A percentile compares a stretch with the other conserved stretches of the same genome.
phyloP scores from a whole-genome alignment of 208 protist species.

The Trypanosoma grayi region DNA sequence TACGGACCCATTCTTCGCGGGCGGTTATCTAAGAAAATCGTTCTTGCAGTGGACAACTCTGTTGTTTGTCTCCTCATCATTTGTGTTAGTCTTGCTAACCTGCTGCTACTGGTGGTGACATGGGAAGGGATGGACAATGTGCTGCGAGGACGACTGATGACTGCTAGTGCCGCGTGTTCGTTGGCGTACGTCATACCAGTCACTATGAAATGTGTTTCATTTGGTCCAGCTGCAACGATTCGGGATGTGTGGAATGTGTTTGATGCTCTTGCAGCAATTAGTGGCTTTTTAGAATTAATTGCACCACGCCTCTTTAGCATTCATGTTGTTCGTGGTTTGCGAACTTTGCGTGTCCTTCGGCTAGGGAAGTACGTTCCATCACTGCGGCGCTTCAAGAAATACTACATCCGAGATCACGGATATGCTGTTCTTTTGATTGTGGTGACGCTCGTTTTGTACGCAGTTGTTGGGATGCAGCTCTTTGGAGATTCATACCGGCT shows the following conservation, averaged over 20 bases:
- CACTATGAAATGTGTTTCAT: slow-evolving; percentile 30
- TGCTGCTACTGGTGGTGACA: slow-evolving; percentile 40
- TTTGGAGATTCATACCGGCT: slow-evolving; percentile 28
- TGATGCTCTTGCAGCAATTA: slow-evolving; percentile 36
- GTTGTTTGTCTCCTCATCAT: slow-evolving; percentile 28
- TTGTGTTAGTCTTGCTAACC: slow-evolving; percentile 30
- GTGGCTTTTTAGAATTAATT: slow-evolving; percentile 40
- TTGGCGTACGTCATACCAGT: slow-evolving; percentile 46
- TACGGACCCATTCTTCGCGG: slow-evolving; percentile 6
- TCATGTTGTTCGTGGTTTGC: slow-evolving; percentile 25
- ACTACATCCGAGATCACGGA: slow-evolving; percentile 19
- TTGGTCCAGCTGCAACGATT: slow-evolving; percentile 15
- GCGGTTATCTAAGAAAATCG: slow-evolving; percentile 1
- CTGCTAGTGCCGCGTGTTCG: slow-evolving; percentile 26
- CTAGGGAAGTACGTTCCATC: slow-evolving; percentile 22
- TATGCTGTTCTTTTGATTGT: slow-evolving; percentile 25
- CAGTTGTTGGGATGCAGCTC: slow-evolving; percentile 54
- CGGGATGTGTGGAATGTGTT: slow-evolving; percentile 41
- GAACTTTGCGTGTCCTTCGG: slow-evolving; percentile 43
- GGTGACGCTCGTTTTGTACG: slow-evolving; percentile 38
- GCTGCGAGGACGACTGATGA: slow-evolving; percentile 12
- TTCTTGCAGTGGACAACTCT: slow-evolving; percentile 19
- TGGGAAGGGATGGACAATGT: slow-evolving; percentile 18
- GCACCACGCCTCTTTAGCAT: slow-evolving; percentile 20
- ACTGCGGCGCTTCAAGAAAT: slow-evolving; percentile 15